Evolutionary conservation across 305 asterid genomes (phyloP).

Genomic region (Fraxinus xanthoxyloides): DNA sequence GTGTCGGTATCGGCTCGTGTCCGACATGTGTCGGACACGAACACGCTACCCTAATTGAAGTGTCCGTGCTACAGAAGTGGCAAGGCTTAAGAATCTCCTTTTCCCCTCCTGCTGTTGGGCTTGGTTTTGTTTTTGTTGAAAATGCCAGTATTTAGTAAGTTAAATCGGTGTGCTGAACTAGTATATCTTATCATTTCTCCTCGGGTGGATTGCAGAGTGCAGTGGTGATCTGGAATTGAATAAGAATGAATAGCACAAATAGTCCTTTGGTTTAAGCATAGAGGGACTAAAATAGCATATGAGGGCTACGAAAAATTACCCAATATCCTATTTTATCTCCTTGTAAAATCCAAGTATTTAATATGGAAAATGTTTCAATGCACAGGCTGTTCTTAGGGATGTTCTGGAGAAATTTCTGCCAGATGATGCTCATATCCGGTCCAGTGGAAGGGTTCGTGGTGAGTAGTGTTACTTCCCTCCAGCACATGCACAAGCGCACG

Average conservation of each 20-base stretch:
- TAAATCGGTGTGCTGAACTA: background rate
- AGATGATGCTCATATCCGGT: conserved; percentile 73
- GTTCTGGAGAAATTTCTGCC: conserved; percentile 69
- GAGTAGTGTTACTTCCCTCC: conserved; percentile 26
- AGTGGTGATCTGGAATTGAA: background rate
- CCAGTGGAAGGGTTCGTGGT: conserved; percentile 95
- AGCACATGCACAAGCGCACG: background rate
- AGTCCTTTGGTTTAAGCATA: background rate
- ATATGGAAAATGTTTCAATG: conserved; percentile 5
- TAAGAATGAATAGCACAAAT: background rate
- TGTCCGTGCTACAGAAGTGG: too few species aligned
- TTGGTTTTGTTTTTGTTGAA: background rate
- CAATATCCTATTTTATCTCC: background rate
- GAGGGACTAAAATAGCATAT: background rate
- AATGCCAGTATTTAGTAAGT: background rate
- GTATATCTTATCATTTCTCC: background rate
- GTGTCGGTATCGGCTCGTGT: too few species aligned
- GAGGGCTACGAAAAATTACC: background rate
- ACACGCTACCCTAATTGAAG: too few species aligned
- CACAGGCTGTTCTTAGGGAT: conserved; percentile 92
- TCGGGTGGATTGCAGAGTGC: background rate
- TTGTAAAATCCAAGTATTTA: conserved; percentile 18
- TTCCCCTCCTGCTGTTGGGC: background rate
- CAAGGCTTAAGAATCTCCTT: background rate
- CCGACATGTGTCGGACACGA: too few species aligned